Conservation (phyloP, 2,329 filamentous ascomycete genomes). For the Xylaria sp. region DNA sequence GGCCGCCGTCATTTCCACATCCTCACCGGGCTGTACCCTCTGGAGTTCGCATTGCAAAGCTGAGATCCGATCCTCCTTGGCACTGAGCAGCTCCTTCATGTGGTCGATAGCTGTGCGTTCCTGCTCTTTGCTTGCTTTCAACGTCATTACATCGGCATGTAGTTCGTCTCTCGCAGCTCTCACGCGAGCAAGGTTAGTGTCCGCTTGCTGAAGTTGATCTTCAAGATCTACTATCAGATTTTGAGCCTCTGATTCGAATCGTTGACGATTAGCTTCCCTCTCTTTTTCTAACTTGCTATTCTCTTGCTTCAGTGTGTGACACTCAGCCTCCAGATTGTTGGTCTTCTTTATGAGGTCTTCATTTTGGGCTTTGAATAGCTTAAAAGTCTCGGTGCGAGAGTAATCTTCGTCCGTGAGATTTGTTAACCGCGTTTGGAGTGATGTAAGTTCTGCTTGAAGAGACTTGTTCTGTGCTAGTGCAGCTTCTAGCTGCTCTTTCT, state of each 20-base stretch:
- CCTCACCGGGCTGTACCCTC: constrained; percentile 68
- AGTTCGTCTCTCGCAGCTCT: constrained; percentile 87
- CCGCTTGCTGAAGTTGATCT: constrained; percentile 80
- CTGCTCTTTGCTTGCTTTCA: constrained; percentile 83
- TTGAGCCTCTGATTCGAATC: constrained; percentile 84
- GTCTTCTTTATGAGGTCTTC: constrained; percentile 93
- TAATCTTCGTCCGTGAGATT: constrained; percentile 92
- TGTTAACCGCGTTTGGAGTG: constrained; percentile 74
- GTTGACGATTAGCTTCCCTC: constrained; percentile 80
- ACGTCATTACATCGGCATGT: constrained; percentile 80
- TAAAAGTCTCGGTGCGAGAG: constrained; percentile 91
- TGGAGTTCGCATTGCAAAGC: constrained; percentile 86
- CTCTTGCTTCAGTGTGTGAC: constrained; percentile 85
- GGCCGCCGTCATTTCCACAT: constrained; percentile 58
- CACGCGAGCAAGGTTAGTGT: constrained; percentile 87
- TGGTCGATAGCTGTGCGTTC: constrained; percentile 76
- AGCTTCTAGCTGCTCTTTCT: constrained; percentile 87
- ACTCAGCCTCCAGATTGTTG: constrained; percentile 90
- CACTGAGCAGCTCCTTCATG: constrained; percentile 81
- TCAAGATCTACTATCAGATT: constrained; percentile 80
- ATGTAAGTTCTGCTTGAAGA: constrained; percentile 81
- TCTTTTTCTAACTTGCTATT: constrained; percentile 87
- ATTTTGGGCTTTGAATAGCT: constrained; percentile 87
- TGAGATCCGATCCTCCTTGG: constrained; percentile 82
- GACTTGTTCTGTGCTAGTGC: constrained; percentile 80